phyloP scores from a whole-genome alignment of 2,329 filamentous ascomycete genomes.

The Mycogone perniciosa region DNA sequence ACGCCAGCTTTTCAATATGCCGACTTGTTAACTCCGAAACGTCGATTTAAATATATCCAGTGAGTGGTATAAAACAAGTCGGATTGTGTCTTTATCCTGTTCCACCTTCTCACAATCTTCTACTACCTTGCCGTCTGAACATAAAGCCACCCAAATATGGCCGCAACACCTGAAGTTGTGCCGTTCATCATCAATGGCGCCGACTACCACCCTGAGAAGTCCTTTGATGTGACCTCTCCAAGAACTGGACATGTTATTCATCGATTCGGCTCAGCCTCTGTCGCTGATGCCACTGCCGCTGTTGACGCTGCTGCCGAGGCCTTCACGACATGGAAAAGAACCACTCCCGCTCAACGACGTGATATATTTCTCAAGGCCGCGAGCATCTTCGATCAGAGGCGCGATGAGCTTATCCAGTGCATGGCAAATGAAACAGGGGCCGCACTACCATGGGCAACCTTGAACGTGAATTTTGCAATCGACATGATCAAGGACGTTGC shows the following conservation, averaged over 20 bases:
- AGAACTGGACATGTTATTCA: constrained; percentile 45
- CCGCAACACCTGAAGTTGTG: constrained; percentile 15
- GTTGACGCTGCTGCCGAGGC: constrained; percentile 54
- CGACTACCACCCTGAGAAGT: constrained; percentile 39
- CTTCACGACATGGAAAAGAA: constrained; percentile 62
- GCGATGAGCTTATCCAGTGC: constrained; percentile 54
- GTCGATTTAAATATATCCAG: too few species aligned
- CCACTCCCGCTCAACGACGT: constrained; percentile 54
- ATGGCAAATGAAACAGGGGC: constrained; percentile 47
- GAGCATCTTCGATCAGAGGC: constrained; percentile 53
- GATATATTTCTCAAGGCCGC: constrained; percentile 66
- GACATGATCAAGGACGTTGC: constrained; percentile 39
- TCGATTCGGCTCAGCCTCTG: constrained; percentile 50
- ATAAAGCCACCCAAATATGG: constrained; percentile 1
- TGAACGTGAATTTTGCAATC: constrained; percentile 32
- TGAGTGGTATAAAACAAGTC: too few species aligned
- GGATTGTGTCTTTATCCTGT: too few species aligned
- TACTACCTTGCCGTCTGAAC: too few species aligned
- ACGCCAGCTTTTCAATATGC: too few species aligned
- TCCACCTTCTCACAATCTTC: too few species aligned
- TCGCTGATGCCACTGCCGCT: constrained; percentile 48
- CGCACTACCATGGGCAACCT: constrained; percentile 31
- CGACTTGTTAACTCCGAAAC: too few species aligned
- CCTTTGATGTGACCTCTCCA: constrained; percentile 54
- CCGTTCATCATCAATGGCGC: constrained; percentile 39